Conservation (phyloP, 805 yeast species). For the Ogataea haglerorum region DNA sequence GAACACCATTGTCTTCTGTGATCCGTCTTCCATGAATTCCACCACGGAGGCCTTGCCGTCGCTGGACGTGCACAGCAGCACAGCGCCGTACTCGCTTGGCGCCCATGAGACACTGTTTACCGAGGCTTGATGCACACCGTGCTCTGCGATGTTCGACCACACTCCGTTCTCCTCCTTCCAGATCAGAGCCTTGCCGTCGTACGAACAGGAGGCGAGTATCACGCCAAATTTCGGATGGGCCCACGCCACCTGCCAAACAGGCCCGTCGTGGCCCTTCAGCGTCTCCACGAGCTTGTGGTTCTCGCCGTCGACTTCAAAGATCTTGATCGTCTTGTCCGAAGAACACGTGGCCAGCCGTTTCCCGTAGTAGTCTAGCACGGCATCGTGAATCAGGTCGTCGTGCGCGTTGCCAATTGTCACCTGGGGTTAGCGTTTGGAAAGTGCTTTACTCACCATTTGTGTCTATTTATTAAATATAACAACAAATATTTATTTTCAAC, state of each 20-base stretch:
- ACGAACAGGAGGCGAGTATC: constrained; percentile 89
- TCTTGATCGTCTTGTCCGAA: constrained; percentile 91
- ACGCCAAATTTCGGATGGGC: constrained; percentile 98
- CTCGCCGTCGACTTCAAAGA: constrained; percentile 87
- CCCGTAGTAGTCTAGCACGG: constrained; percentile 95
- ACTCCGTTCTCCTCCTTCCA: constrained; percentile 92
- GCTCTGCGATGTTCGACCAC: constrained; percentile 87
- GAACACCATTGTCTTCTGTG: constrained; percentile 58
- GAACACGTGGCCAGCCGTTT: constrained; percentile 94
- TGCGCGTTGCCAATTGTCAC: constrained; percentile 89
- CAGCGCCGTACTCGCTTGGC: constrained; percentile 94
- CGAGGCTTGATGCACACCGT: constrained; percentile 85
- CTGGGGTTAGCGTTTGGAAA: constrained; percentile 31
- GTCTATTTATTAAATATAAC: constrained; percentile 3
- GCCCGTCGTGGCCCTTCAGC: constrained; percentile 91
- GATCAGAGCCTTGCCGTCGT: constrained; percentile 89
- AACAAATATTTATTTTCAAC: constrained; percentile 2
- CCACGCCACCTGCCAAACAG: constrained; percentile 99
- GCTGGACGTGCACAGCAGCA: constrained; percentile 83
- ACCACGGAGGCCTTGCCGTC: constrained; percentile 91
- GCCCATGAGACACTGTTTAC: constrained; percentile 97
- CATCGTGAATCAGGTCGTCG: constrained; percentile 92
- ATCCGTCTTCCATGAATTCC: constrained; percentile 88
- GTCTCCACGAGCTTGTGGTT: constrained; percentile 80
- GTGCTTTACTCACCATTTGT: constrained; percentile 4